These are phyloP conservation scores for Kodamaea fukazawae DNA, from an alignment of 805 yeast species.

Conservation along the genomic window DNA sequence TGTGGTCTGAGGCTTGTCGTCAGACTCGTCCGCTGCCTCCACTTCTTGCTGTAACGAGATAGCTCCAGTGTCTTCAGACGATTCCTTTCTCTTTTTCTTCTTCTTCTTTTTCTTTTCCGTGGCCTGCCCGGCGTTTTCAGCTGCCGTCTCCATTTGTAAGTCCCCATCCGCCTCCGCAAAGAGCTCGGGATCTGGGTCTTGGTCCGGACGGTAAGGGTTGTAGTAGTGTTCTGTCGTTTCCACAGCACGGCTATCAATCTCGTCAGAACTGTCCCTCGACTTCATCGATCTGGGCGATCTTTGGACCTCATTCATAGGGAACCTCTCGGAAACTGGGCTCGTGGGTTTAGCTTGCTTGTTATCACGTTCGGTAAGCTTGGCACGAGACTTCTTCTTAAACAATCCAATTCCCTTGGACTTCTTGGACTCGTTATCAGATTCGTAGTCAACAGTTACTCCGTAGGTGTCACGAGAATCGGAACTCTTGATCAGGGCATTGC, in stretches of 20 bases:
- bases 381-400: slow-evolving; percentile 16
- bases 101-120: slow-evolving; percentile 7
- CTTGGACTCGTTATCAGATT: slow-evolving; percentile 18
- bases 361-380: slow-evolving; percentile 9
- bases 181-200: slow-evolving; percentile 7
- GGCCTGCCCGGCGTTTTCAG: slow-evolving; percentile 7
- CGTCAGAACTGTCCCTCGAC: slow-evolving; percentile 12
- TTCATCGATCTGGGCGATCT: slow-evolving; percentile 4
- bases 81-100: slow-evolving; percentile 10
- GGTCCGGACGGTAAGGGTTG: slow-evolving; percentile 6
- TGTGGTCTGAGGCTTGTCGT: slow-evolving; percentile 30
- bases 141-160: slow-evolving; percentile 3
- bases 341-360: neutral
- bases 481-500: slow-evolving; percentile 2
- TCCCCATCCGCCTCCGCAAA: slow-evolving; percentile 10
- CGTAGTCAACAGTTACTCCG: slow-evolving; percentile 28
- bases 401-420: slow-evolving; percentile 18
- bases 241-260: neutral
- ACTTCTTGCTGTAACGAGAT: neutral
- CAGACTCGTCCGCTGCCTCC: slow-evolving; percentile 5
- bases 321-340: slow-evolving; percentile 6
- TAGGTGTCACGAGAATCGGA: slow-evolving; percentile 12
- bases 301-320: neutral
- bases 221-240: slow-evolving; percentile 3
- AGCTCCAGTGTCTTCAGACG: slow-evolving; percentile 9